phyloP scores from a whole-genome alignment of 352 stramenopile genomes.

The Phytophthora multivora region DNA sequence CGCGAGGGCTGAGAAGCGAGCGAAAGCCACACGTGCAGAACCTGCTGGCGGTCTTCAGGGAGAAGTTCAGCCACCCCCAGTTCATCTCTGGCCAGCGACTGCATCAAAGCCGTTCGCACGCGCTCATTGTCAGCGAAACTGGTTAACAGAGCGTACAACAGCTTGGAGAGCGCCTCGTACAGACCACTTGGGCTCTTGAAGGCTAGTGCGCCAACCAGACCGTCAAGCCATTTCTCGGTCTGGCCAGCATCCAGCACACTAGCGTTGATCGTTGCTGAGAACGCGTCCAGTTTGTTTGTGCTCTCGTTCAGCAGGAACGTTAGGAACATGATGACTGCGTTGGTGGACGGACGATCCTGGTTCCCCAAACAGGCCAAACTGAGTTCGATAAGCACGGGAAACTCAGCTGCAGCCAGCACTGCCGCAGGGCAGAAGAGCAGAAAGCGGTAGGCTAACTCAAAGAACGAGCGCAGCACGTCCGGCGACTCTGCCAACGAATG shows the following conservation, averaged over 20 bases:
- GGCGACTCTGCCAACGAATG: slow-evolving; percentile 63
- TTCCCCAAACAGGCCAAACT: slow-evolving; percentile 64
- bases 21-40: slow-evolving; percentile 60
- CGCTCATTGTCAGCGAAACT: slow-evolving; percentile 44
- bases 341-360: slow-evolving; percentile 67
- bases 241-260: slow-evolving; percentile 47
- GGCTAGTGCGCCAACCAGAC: slow-evolving; percentile 50
- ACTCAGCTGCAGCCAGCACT: slow-evolving; percentile 58
- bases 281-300: slow-evolving; percentile 45
- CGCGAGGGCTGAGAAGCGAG: slow-evolving; percentile 57
- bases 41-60: slow-evolving; percentile 51
- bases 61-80: slow-evolving; percentile 48
- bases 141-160: slow-evolving; percentile 61
- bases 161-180: slow-evolving; percentile 53
- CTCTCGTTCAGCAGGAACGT: slow-evolving; percentile 67
- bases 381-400: slow-evolving; percentile 66
- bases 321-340: slow-evolving; percentile 71
- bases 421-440: slow-evolving; percentile 72
- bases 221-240: slow-evolving; percentile 58
- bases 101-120: slow-evolving; percentile 35
- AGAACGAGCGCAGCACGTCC: slow-evolving; percentile 70
- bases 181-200: slow-evolving; percentile 60
- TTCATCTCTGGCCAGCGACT: slow-evolving; percentile 40
- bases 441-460: slow-evolving; percentile 71
- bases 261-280: slow-evolving; percentile 50